Conservation (phyloP, 2,329 filamentous ascomycete species). For the Verticillium klebahnii region DNA sequence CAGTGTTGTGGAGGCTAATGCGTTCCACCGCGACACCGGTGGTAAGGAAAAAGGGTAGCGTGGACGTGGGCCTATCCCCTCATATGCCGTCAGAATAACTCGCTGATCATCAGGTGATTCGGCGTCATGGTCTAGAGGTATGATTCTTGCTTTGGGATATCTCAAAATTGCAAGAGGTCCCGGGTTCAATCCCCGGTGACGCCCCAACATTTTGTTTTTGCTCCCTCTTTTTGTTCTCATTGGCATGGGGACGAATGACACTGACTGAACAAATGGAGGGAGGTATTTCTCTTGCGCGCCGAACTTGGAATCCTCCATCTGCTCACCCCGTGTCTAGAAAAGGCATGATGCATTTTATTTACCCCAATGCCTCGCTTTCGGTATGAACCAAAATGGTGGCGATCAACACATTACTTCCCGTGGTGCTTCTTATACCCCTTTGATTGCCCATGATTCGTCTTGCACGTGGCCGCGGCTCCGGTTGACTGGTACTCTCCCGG, state of each 20-base stretch:
- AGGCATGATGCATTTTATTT: no score
- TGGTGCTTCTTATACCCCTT: slow-evolving; percentile 1
- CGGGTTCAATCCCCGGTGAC: slow-evolving; percentile 4
- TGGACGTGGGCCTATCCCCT: background rate
- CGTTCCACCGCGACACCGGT: no score
- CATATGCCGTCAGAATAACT: background rate
- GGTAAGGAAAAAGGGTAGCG: no score
- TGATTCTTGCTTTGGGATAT: slow-evolving; percentile 5
- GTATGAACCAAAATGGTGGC: background rate
- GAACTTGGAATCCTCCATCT: no score
- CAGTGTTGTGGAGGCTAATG: background rate
- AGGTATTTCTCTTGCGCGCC: no score
- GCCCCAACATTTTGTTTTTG: slow-evolving; percentile 1
- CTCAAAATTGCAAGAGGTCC: slow-evolving; percentile 3
- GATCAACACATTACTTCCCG: background rate
- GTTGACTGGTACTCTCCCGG: background rate
- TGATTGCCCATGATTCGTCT: background rate
- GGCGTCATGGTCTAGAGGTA: slow-evolving; percentile 4
- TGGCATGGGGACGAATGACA: no score
- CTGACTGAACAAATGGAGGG: no score
- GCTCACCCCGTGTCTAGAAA: no score
- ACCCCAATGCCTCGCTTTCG: background rate
- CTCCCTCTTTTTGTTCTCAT: no score
- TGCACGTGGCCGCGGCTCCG: background rate
- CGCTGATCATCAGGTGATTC: background rate